Conservation (phyloP, 129 eudicot species). For the Arctium minus region DNA sequence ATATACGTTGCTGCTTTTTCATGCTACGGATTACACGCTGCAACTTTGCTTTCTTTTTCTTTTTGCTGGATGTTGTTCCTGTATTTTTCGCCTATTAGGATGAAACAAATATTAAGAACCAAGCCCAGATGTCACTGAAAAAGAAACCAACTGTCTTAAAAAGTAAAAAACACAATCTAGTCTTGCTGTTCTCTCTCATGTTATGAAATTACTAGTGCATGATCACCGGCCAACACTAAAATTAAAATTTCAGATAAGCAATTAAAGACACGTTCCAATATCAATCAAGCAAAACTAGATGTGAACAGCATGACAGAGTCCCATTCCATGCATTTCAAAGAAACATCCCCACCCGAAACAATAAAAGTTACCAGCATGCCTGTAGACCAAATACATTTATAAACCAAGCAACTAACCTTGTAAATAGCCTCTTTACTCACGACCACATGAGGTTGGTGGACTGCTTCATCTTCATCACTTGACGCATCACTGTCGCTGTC, state of each 20-base stretch:
- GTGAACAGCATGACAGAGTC: background rate
- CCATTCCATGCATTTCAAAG: background rate
- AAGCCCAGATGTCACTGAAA: background rate
- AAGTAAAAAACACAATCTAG: background rate
- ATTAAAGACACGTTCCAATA: background rate
- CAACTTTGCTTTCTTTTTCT: slow-evolving; percentile 97
- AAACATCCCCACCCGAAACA: background rate
- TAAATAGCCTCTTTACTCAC: slow-evolving; percentile 82
- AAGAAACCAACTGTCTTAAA: background rate
- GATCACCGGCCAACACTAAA: background rate
- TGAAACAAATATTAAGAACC: slow-evolving; percentile 1
- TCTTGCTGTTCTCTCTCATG: background rate
- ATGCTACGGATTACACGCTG: slow-evolving; percentile 91
- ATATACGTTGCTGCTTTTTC: slow-evolving; percentile 86
- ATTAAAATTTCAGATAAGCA: background rate
- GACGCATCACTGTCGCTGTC: slow-evolving; percentile 86
- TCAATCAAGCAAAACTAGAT: background rate
- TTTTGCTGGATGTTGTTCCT: slow-evolving; percentile 91
- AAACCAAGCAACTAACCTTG: slow-evolving; percentile 53
- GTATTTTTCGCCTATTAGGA: slow-evolving; percentile 71
- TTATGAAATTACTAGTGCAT: background rate
- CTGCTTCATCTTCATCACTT: slow-evolving; percentile 71
- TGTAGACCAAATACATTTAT: background rate
- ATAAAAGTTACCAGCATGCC: background rate
- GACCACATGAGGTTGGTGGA: slow-evolving; percentile 54